Base-by-base conservation (phyloP, 1,284 basidiomycete species). In the Ustilago trichophora region DNA sequence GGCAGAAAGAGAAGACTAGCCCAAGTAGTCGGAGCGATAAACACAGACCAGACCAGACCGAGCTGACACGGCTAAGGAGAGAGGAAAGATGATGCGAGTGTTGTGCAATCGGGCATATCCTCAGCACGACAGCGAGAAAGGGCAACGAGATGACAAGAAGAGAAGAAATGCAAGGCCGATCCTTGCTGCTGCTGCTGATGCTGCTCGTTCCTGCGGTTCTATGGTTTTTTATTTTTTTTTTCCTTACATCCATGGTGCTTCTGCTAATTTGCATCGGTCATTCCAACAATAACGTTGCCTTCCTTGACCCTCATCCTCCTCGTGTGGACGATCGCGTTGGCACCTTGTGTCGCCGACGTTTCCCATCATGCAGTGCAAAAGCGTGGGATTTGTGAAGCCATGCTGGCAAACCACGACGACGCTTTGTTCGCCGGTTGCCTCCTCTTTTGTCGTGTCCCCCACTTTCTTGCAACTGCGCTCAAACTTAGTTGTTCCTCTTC, bases 71-170 rank as follows among this genome's bases (percentile, higher is more conserved):
- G 27, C 41, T 31, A 25, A 43, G 22, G 19, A 16, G 27, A 41
- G 26, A n/a, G 6, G 25, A 27, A 25, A n/a, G 38, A 25, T 26
- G 38, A 9, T 41, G 25, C 25, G 25, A 18, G 38, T 21, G 8
- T 43, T 43, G 41, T 43, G 19, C 41, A 40, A 40, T 26, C 19
- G 15, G 21, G 37, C 37, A 40, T 40, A 24, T 18, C 21, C 16
- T 24, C 22, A 25, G 37, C n/a, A 40, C n/a, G 24, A 40, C 22
- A 40, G 22, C 25, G 22, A 34, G 33, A n/a, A 16, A 34, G 33
- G 33, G n/a, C 16, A 34, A 34, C 33, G 16, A 34, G 27, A n/a
- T n/a, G 27, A 31, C 15, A 31, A 31, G 27, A 37, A 37, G 36
- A 15, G 36, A 37, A 24, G 36, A n/a, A 36, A 19, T 19, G 21